Base-by-base conservation (phyloP, 2,329 filamentous ascomycete species). In the Pseudogymnoascus sp. region DNA sequence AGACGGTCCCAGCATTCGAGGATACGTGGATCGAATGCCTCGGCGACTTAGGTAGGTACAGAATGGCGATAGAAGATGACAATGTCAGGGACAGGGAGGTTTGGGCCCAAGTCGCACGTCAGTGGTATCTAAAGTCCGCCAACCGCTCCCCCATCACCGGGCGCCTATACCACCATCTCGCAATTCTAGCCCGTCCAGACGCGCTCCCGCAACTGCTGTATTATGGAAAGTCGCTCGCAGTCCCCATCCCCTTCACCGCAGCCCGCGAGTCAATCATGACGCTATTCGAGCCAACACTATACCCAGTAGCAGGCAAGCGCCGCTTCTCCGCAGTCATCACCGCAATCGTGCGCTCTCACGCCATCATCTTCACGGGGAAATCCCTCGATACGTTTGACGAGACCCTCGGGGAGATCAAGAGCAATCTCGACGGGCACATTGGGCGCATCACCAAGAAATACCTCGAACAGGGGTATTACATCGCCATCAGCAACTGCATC, bases 11-110 rank as follows among this genome's bases (percentile, higher is more conserved):
- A 0, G 81, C 83, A 0, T 97, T 96, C 68, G 84, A 89, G 62
- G 89, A 95, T 64, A 96, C 90, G 0, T 97, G 93, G 93, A 90
- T 96, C 7, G 93, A 97, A 68, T 97, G 93, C 62, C 77, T 97
- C 0, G 93, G 93, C 0, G 93, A 97, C 69, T 75, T 97, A 0
- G 88, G 87, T 0, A 80, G 93, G 18, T 97, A 96, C 51, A 74
- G 82, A 66, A 97, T 97, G 92, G 91, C 92, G 0, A 92, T 97
- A 51, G 93, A 97, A 73, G 89, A 96, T 42, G 85, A 89, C 26
- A 88, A 95, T 66, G 80, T 89, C 18, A 76, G 83, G 1, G 89
- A 93, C 63, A 79, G 89, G 0, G 90, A 95, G 54, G 83, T 86
- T 0, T 97, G 93, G 93, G 90, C 89, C 0, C 82, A 83, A 0